Base-by-base conservation (phyloP, 345 rosid genomes). In the Bruguiera parviflora region DNA sequence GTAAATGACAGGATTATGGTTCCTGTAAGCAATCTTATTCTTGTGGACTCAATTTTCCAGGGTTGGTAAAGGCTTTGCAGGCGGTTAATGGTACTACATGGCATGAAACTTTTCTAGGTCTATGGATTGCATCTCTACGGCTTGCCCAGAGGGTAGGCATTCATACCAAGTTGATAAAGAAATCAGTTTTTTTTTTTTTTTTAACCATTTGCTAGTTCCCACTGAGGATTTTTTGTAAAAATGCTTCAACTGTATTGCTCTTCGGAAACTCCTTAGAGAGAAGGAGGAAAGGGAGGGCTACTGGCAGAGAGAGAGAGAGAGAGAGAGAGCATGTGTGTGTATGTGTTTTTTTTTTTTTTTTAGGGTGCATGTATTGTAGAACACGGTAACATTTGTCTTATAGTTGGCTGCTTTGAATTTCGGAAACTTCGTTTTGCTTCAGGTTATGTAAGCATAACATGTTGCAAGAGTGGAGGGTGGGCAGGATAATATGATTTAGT, bases 111-210 rank as follows among this genome's bases (percentile, higher is more conserved):
- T 87, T 95, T 79, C 78, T 95, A 39, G 92, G 96, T 70, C 77
- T 95, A 63, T 95, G 99, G 99, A 84, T 90, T 79, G 89, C 99
- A 68, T 86, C 96, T 73, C 71, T 95, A 79, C 88, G 99, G 72
- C 96, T 92, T 79, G 90, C 92, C 77, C 99, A 95, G 72, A 83
- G 98, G 96, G 99, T 95, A 89, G 60, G 81, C 46, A 67, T 75
- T 67, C 37, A 39, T 78, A 33, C 62, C 53, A 77, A 63, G 68
- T 66, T 74, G 59, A 71, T 63, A 21, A 35, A 20, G 46, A 62
- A 61, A 29, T 18, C 20, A 55, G n/a, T 24, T 6, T 15, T 15
- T 7, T 37, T 52, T 5, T 22, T 25, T 33, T 1, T n/a, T n/a
- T n/a, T n/a, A 33, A 6, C 27, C 22, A 56, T 37, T 35, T 8